Conservation (phyloP, 208 protist genomes). For the Trypanosoma avium region DNA sequence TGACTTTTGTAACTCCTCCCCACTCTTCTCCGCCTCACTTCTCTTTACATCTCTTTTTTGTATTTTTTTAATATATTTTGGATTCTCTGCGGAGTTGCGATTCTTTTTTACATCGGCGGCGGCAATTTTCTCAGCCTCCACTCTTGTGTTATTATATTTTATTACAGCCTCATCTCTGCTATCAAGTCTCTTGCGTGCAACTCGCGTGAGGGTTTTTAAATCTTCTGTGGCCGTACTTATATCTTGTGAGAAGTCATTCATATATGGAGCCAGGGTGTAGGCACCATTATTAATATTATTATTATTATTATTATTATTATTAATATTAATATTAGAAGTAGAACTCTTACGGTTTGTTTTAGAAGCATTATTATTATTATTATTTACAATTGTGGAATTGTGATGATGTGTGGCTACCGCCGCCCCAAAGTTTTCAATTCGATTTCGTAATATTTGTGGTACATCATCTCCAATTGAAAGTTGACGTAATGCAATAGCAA, state of each 20-base stretch:
- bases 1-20: constrained; percentile 16
- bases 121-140: constrained; percentile 37
- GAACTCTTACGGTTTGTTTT: no score
- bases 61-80: constrained; percentile 43
- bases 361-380: no score
- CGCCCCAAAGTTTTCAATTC: constrained; percentile 41
- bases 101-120: constrained; percentile 70
- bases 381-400: not conserved
- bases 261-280: constrained; percentile 49
- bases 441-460: constrained; percentile 7
- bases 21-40: constrained; percentile 29
- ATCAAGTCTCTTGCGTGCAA: constrained; percentile 19
- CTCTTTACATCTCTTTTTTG: constrained; percentile 39
- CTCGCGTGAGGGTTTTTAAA: constrained; percentile 30
- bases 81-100: constrained; percentile 39
- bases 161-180: constrained; percentile 26
- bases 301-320: not conserved
- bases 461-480: constrained; percentile 51
- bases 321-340: constrained; percentile 12
- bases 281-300: not conserved
- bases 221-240: constrained; percentile 30
- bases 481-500: constrained; percentile 60
- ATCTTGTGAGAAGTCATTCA: constrained; percentile 59
- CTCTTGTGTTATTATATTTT: constrained; percentile 42
- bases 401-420: constrained; percentile 44